Percentiles rank a stretch among this genome's conserved stretches.
Evolutionary conservation across 257 asterid species (phyloP).

Genomic region (Nicotiana obtusifolia): DNA sequence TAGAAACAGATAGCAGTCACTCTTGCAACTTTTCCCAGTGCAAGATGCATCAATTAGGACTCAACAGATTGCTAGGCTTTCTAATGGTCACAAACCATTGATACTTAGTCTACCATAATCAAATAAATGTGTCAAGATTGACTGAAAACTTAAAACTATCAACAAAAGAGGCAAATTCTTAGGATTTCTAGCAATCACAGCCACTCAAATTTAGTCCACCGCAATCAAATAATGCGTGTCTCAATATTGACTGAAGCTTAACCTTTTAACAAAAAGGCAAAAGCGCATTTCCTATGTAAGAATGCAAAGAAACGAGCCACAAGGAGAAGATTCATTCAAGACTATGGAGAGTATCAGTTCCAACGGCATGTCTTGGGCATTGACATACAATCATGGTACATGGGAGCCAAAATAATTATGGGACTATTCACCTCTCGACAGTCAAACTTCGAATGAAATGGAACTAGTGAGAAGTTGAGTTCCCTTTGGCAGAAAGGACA

Average conservation of each 20-base stretch:
- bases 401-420: background rate
- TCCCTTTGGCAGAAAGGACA: background rate
- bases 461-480: background rate
- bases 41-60: background rate
- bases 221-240: background rate
- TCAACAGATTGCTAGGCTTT: background rate
- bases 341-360: background rate
- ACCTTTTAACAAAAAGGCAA: background rate
- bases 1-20: background rate
- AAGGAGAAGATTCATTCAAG: background rate
- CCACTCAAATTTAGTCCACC: background rate
- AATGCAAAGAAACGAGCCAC: background rate
- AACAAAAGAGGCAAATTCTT: background rate
- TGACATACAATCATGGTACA: background rate
- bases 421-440: background rate
- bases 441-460: background rate
- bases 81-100: background rate
- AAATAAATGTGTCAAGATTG: background rate
- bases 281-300: background rate
- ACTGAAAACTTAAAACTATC: background rate
- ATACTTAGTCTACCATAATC: background rate
- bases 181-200: background rate
- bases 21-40: background rate
- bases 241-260: background rate
- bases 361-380: background rate